Evolutionary conservation across 768 basidiomycete species (phyloP).

Genomic region (Boletellus sp.): DNA sequence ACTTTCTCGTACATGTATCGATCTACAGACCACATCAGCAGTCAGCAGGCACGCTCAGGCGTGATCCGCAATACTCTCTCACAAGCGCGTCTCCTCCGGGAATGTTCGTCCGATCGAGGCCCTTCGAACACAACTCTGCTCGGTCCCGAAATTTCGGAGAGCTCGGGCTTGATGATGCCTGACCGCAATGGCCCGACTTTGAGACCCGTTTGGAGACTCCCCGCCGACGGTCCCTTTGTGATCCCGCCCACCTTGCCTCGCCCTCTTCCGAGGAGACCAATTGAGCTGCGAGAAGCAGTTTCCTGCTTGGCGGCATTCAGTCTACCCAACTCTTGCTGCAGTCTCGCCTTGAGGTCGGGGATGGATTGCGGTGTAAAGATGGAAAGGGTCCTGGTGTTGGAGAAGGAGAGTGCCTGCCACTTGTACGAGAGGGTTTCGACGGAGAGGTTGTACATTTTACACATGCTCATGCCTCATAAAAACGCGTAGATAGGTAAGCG

Average conservation of each 20-base stretch:
- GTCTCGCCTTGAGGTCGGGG: slow-evolving; percentile 38
- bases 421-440: slow-evolving; percentile 60
- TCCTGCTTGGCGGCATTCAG: slow-evolving; percentile 32
- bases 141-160: slow-evolving; percentile 16
- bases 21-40: slow-evolving; percentile 39
- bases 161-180: slow-evolving; percentile 17
- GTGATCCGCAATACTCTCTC: slow-evolving; percentile 24
- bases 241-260: slow-evolving; percentile 5
- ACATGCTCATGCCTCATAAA: slow-evolving; percentile 55
- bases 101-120: slow-evolving; percentile 26
- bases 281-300: slow-evolving; percentile 23
- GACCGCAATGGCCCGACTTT: slow-evolving; percentile 12
- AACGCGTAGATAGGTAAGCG: slow-evolving; percentile 12
- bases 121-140: slow-evolving; percentile 32
- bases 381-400: slow-evolving; percentile 31
- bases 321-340: slow-evolving; percentile 40
- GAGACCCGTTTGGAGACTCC: slow-evolving; percentile 12
- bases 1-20: slow-evolving; percentile 95
- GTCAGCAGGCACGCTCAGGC: neutral
- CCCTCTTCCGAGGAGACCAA: slow-evolving; percentile 9
- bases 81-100: slow-evolving; percentile 54
- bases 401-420: slow-evolving; percentile 54
- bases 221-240: neutral
- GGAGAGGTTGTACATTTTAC: slow-evolving; percentile 54
- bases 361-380: slow-evolving; percentile 49